Conservation (phyloP, 2,329 filamentous ascomycete genomes). For the Botryosphaeria dothidea region DNA sequence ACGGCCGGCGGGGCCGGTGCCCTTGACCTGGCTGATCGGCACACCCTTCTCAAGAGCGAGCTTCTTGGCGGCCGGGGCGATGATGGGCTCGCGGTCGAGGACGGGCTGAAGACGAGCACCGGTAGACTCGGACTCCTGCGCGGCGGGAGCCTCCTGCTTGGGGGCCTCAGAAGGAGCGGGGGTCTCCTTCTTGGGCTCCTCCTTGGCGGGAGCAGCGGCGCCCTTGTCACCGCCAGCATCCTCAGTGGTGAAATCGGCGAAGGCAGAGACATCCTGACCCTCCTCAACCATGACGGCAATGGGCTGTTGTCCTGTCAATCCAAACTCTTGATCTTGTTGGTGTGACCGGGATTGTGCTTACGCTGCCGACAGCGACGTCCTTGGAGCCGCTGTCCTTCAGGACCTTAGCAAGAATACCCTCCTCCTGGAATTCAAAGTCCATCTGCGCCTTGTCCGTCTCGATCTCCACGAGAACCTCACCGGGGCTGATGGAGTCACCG, state of each 20-base stretch:
- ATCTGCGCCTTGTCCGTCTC: slow-evolving; percentile 99
- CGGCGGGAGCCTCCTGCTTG: slow-evolving; percentile 50
- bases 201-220: slow-evolving; percentile 63
- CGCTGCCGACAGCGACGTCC: slow-evolving; percentile 90
- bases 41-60: slow-evolving; percentile 85
- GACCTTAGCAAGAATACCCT: slow-evolving; percentile 92
- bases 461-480: slow-evolving; percentile 95
- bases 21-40: slow-evolving; percentile 76
- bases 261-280: slow-evolving; percentile 80
- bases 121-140: slow-evolving; percentile 71
- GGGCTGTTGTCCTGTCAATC: slow-evolving; percentile 59
- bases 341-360: slow-evolving; percentile 47
- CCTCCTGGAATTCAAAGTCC: slow-evolving; percentile 99
- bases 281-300: slow-evolving; percentile 96
- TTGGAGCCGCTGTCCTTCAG: slow-evolving; percentile 91
- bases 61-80: slow-evolving; percentile 72
- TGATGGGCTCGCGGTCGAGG: slow-evolving; percentile 78
- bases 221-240: slow-evolving; percentile 86
- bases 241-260: slow-evolving; percentile 82
- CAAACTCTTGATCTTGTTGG: slow-evolving; percentile 8
- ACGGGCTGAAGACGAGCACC: slow-evolving; percentile 78
- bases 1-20: slow-evolving; percentile 79
- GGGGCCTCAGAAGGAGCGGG: slow-evolving; percentile 56
- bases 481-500: slow-evolving; percentile 82
- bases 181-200: slow-evolving; percentile 61